Base-by-base conservation (phyloP, 345 rosid species). In the Mercurialis annua region DNA sequence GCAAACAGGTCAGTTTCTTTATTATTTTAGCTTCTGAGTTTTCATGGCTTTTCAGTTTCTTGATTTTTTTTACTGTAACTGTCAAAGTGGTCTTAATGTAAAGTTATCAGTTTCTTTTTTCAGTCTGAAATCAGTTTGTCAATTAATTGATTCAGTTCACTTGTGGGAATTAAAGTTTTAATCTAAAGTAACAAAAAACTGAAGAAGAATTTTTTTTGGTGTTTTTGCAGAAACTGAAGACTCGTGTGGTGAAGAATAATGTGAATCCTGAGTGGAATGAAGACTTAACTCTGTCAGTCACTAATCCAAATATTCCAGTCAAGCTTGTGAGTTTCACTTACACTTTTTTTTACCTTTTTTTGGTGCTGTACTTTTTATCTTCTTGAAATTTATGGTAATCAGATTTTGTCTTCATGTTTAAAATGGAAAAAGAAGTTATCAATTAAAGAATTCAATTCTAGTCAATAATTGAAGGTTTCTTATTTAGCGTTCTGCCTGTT, bases 201-300 rank as follows among this genome's bases (percentile, higher is more conserved):
- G 40, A 34, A 34, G 40, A 34, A 34, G 40, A 34, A 4, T 26
- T 14, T 29, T 2, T 40, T 27, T 42, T 52, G 61, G 59, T 47
- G 6, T 59, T 16, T 33, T 57, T 81, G 62, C 90, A 88, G 99
- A 90, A 86, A 71, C 62, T 93, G 79, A 91, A 86, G 76, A 90
- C 95, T 44, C 82, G 85, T 0, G 94, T 87, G 18, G 70, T 89
- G 62, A 86, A 86, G 77, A 60, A 77, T 33, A 71, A 74, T 62
- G 17, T 79, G 21, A 93, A 93, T 72, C 99, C 96, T 0, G 92
- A 83, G 67, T 93, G 99, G 97, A 78, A 91, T 47, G 99, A 91
- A 1, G 81, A 77, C 5, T 81, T 91, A 36, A 93, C 97, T 44
- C 86, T 93, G 51, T 82, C 92, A 1, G 53, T 93, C 55, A 14